Base-by-base conservation (phyloP, 1,139 yeast genomes). In the Lodderomyces jiufengensis region DNA sequence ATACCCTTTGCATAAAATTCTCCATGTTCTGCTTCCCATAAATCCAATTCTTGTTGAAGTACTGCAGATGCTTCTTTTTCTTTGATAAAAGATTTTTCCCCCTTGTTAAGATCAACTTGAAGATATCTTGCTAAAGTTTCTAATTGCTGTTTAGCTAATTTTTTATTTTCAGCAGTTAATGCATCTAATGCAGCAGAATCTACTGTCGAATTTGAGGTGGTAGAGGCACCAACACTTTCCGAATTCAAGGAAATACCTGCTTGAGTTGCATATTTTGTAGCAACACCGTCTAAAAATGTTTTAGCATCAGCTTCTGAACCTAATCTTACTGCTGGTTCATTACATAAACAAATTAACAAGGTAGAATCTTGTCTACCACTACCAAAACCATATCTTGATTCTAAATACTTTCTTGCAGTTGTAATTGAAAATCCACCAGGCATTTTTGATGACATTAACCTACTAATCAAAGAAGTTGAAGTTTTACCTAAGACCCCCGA, bases 401-500 rank as follows among this genome's bases (percentile, higher is more conserved):
- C 90, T 59, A 92, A 76, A 66, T 92, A 85, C 61, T 87, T 87
- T 73, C 97, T 84, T 36, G 95, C 95, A 47, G 76, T 68, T 45
- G 97, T 84, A 52, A 88, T 83, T 40, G 95, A 84, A 68, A 90
- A 92, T 22, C 98, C 98, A 76, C 98, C 98, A 41, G 98, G 97
- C 97, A 92, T 92, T 72, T 92, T 92, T 26, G 97, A 84, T 12
- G 97, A 82, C 72, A 90, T 84, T 57, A 92, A 75, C 67, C 97
- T 83, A 44, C 95, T 86, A 48, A 92, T 74, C 51, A 92, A 75
- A 24, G 96, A 84, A 32, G 88, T 70, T 3, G 97, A 84, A 54
- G 92, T 95, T 65, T 92, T 92, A 60, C 98, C 98, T 50, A 92
- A 76, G 48, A 78, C 76, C 48, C 98, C 98, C 47, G 66, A 59